A percentile compares a stretch with the other conserved stretches of the same genome.
These are phyloP conservation scores for Zygosaccharomyces siamensis DNA, from an alignment of 805 yeast genomes.

Conservation along the genomic window DNA sequence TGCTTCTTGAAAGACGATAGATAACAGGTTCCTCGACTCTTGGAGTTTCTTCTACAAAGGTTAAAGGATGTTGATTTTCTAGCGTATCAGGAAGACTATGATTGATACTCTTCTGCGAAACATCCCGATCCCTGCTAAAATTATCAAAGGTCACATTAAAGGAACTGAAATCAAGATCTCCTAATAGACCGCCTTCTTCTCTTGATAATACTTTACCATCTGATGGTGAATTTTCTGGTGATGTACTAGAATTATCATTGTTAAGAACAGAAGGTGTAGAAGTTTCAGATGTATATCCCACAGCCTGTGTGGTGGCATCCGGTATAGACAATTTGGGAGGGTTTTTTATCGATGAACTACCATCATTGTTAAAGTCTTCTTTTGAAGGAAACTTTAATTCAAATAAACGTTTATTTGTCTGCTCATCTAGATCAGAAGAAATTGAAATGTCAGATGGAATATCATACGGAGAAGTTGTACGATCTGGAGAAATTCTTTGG, in stretches of 20 bases:
- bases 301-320: neutral
- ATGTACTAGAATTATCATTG: conserved; percentile 8
- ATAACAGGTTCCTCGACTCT: conserved; percentile 12
- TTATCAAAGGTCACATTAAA: conserved; percentile 31
- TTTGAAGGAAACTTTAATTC: conserved; percentile 25
- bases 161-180: conserved; percentile 33
- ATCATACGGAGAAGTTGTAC: conserved; percentile 9
- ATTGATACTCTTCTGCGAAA: conserved; percentile 2
- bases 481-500: conserved; percentile 5
- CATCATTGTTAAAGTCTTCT: conserved; percentile 18
- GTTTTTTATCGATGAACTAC: conserved; percentile 13
- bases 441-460: conserved; percentile 17
- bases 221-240: conserved; percentile 9
- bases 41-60: neutral
- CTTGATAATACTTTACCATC: conserved; percentile 1
- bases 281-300: conserved; percentile 6
- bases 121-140: conserved; percentile 10
- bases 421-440: conserved; percentile 16
- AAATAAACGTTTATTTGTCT: conserved; percentile 18
- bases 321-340: conserved; percentile 7
- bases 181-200: conserved; percentile 14
- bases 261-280: conserved; percentile 9
- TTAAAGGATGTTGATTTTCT: neutral
- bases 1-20: conserved; percentile 12
- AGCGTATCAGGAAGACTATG: neutral